A percentile compares a stretch with the other conserved stretches of the same genome.
These are phyloP conservation scores for Xylaria sp. DNA, from an alignment of 2,329 filamentous ascomycete genomes.

Conservation along the genomic window DNA sequence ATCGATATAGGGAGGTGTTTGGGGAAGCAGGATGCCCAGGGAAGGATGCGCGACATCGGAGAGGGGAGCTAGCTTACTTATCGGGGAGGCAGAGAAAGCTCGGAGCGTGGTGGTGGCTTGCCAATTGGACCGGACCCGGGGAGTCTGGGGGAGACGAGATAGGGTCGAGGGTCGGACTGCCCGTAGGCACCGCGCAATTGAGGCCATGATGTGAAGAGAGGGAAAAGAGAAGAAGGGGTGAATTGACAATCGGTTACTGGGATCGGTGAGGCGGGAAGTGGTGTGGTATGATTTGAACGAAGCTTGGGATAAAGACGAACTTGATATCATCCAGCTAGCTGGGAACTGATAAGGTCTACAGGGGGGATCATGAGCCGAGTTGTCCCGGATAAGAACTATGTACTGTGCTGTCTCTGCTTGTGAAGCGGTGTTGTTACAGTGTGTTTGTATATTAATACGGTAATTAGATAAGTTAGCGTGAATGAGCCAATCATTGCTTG, in stretches of 20 bases:
- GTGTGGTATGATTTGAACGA: slow-evolving; percentile 31
- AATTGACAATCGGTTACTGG: slow-evolving; percentile 7
- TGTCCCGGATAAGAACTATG: slow-evolving; percentile 22
- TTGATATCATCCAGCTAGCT: background rate
- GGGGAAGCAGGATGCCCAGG: background rate
- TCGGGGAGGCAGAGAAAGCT: slow-evolving; percentile 59
- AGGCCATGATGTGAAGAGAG: slow-evolving; percentile 55
- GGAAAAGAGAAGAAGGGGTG: background rate
- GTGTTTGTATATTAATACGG: background rate
- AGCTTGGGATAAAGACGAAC: slow-evolving; percentile 5
- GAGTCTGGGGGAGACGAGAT: slow-evolving; percentile 53
- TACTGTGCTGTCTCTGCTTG: slow-evolving; percentile 16
- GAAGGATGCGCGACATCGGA: slow-evolving; percentile 53
- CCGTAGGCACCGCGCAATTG: slow-evolving; percentile 68
- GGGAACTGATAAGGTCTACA: slow-evolving; percentile 10
- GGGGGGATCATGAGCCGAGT: slow-evolving; percentile 29
- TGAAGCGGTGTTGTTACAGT: background rate
- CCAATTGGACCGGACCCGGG: slow-evolving; percentile 51
- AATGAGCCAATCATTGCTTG: slow-evolving; percentile 23
- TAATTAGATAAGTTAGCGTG: background rate
- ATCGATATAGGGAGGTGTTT: background rate
- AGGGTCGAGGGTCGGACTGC: slow-evolving; percentile 60
- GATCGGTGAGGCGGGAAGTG: slow-evolving; percentile 13
- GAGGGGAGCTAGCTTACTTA: slow-evolving; percentile 53
- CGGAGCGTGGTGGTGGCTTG: slow-evolving; percentile 55